Base-by-base conservation (phyloP, 805 yeast species). In the Kuraishia molischiana region DNA sequence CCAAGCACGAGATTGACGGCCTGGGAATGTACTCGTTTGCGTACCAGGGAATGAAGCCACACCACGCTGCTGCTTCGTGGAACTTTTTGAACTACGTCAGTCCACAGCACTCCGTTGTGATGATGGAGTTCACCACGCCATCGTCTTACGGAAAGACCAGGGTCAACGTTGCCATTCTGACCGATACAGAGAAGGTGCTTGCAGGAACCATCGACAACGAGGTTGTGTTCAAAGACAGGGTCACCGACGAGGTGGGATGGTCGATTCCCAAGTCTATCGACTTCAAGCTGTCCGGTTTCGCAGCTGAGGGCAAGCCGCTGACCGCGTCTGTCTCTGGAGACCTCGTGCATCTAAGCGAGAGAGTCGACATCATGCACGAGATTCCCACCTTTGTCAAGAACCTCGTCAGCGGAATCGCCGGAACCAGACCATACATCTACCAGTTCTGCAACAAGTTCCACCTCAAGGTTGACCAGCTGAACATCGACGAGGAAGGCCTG, bases 21-120 rank as follows among this genome's bases (percentile, higher is more conserved):
- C 57, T 52, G 39, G 61, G 86, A 36, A 83, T 92, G 95, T 89
- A 78, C 54, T 95, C 90, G 38, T 80, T 85, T 90, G 98, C 98
- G 5, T 65, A 86, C 48, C 98, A 92, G 66, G 97, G 97, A 44
- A 89, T 92, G 97, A 92, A 92, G 61, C 98, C 98, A 6, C 97
- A 92, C 61, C 98, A 92, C 62, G 96, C 97, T 26, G 98, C 98
- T 40, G 85, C 95, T 43, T 64, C 86, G 18, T 92, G 98, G 98
- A 92, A 90, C 62, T 92, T 92, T 57, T 62, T 85, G 44, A 82
- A 85, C 61, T 90, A 84, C 71, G 95, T 85, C 56, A 81, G 92
- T 15, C 71, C 77, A 37, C 64, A 77, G 29, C 67, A 72, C 48
- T 68, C 90, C 26, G 95, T 85, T 9, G 78, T 87, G 14, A 72